phyloP scores from a whole-genome alignment of 306 rosid species.

The Trifolium dubium region DNA sequence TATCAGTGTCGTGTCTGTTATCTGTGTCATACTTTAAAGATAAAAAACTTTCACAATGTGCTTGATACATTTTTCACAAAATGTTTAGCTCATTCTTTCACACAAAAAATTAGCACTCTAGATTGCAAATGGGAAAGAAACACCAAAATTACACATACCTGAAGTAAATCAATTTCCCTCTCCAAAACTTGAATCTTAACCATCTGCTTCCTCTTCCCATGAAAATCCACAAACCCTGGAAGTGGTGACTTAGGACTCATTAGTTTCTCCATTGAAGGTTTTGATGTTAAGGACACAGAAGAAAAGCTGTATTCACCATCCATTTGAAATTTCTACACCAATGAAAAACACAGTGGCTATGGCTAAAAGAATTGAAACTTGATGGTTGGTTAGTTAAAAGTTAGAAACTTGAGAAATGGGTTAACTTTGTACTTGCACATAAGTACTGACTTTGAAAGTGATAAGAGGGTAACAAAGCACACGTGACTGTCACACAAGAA shows the following conservation, averaged over 20 bases:
- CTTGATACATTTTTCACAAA: no score
- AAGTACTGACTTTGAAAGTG: not conserved
- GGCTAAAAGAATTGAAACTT: not conserved
- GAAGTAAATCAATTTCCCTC: conserved; percentile 50
- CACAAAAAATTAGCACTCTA: not conserved
- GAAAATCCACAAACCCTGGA: conserved; percentile 46
- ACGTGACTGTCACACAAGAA: conserved; percentile 45
- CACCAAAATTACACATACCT: conserved; percentile 35
- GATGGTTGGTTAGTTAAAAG: conserved; percentile 21
- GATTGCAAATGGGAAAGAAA: not conserved
- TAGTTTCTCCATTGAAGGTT: conserved; percentile 27
- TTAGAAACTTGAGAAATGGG: conserved; percentile 34
- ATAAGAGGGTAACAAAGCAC: conserved; percentile 33
- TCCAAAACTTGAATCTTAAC: conserved; percentile 56
- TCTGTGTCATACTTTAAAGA: no score
- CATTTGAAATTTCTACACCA: conserved; percentile 27
- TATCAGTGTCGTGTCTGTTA: no score
- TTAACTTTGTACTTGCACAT: not conserved
- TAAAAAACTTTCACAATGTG: no score
- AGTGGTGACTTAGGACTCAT: conserved; percentile 50
- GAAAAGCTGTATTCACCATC: conserved; percentile 28
- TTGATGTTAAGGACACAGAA: conserved; percentile 15
- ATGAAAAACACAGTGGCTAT: conserved; percentile 6
- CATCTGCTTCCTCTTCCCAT: conserved; percentile 47
- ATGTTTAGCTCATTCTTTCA: no score